A percentile compares a stretch with the other conserved stretches of the same genome.
Evolutionary conservation across 176 grass and related monocot species (phyloP).

Genomic region (Musa itinerans): DNA sequence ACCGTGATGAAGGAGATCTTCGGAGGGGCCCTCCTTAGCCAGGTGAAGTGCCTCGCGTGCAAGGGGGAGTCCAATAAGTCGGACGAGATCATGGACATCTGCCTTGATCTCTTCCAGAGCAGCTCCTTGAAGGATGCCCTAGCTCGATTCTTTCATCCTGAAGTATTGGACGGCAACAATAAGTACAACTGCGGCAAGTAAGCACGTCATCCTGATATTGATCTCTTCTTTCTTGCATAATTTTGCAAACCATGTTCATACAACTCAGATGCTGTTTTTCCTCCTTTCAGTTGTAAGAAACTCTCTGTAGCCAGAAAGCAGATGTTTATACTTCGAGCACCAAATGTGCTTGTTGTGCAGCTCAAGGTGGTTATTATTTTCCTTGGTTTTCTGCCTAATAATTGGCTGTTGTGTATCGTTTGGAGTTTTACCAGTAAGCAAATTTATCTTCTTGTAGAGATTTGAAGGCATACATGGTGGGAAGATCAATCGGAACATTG

Average conservation of each 20-base stretch:
- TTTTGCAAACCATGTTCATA: background rate
- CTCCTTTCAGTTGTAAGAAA: slow-evolving; percentile 71
- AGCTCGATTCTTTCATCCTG: slow-evolving; percentile 64
- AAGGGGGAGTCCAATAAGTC: slow-evolving; percentile 92
- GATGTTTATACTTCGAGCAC: slow-evolving; percentile 79
- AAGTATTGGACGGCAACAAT: slow-evolving; percentile 87
- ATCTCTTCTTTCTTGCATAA: background rate
- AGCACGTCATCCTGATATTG: background rate
- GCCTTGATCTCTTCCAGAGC: slow-evolving; percentile 66
- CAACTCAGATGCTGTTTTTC: slow-evolving; percentile 2
- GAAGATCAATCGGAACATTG: slow-evolving; percentile 86
- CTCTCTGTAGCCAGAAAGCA: slow-evolving; percentile 84
- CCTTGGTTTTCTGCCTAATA: slow-evolving; percentile 11
- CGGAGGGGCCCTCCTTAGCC: slow-evolving; percentile 71
- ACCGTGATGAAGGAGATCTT: slow-evolving; percentile 84
- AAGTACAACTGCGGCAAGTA: slow-evolving; percentile 89
- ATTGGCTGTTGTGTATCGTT: slow-evolving; percentile 6
- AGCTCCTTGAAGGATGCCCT: slow-evolving; percentile 78
- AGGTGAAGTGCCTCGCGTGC: slow-evolving; percentile 91
- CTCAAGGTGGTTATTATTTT: slow-evolving; percentile 61
- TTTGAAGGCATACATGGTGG: slow-evolving; percentile 87
- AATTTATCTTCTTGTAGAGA: slow-evolving; percentile 41
- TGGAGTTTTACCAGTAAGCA: slow-evolving; percentile 5
- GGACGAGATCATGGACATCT: slow-evolving; percentile 96
- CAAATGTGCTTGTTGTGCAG: slow-evolving; percentile 96